These are phyloP conservation scores for Beta lomatogona DNA, from an alignment of 179 eudicot genomes.

Conservation along the genomic window DNA sequence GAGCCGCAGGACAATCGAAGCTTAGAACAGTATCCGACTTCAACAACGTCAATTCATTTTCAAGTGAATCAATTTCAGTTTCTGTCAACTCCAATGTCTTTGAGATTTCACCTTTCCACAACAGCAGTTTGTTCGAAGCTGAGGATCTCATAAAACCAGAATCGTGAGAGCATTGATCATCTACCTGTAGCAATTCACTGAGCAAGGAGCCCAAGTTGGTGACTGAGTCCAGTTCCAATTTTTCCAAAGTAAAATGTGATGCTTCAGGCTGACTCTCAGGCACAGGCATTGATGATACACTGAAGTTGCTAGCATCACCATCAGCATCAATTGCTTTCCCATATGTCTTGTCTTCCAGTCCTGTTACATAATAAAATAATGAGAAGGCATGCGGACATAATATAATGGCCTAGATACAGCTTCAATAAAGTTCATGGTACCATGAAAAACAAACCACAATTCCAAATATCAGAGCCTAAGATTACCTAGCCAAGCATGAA, in stretches of 20 bases:
- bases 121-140: slow-evolving; percentile 61
- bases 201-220: slow-evolving; percentile 62
- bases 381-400: not conserved
- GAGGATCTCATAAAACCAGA: slow-evolving; percentile 56
- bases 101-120: slow-evolving; percentile 69
- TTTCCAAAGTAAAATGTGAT: slow-evolving; percentile 51
- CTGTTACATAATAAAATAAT: slow-evolving; percentile 41
- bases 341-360: slow-evolving; percentile 62
- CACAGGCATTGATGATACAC: slow-evolving; percentile 45
- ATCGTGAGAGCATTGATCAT: slow-evolving; percentile 50
- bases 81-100: slow-evolving; percentile 81
- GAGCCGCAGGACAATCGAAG: slow-evolving; percentile 39
- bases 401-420: not conserved
- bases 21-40: slow-evolving; percentile 37
- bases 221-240: slow-evolving; percentile 43
- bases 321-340: slow-evolving; percentile 39
- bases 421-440: not conserved
- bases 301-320: slow-evolving; percentile 49
- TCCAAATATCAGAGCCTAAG: not conserved
- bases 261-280: slow-evolving; percentile 46
- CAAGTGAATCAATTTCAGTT: slow-evolving; percentile 85
- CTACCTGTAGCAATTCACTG: slow-evolving; percentile 56
- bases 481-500: not conserved
- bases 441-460: not conserved
- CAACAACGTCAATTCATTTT: slow-evolving; percentile 70